These are phyloP conservation scores for Fusarium bactridioides DNA, from an alignment of 2,329 filamentous ascomycete species.

Conservation along the genomic window DNA sequence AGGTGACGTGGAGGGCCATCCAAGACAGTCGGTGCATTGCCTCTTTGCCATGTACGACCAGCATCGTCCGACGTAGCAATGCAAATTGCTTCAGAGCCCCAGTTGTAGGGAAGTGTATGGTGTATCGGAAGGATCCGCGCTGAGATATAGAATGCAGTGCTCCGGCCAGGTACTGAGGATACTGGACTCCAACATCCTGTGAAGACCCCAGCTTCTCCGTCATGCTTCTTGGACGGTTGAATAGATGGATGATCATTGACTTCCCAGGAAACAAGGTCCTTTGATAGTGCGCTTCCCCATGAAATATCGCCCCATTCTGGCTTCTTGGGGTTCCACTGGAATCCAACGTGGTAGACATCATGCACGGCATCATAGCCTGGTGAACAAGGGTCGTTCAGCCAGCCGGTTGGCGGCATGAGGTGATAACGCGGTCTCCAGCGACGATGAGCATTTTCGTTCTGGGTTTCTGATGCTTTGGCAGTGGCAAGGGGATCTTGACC, in stretches of 20 bases:
- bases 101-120: neutral
- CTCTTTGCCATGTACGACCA: neutral
- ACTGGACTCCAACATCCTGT: neutral
- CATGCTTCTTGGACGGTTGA: neutral
- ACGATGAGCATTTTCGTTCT: neutral
- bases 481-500: neutral
- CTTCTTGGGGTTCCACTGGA: neutral
- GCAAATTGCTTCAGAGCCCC: neutral
- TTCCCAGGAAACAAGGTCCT: neutral
- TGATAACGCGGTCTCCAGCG: neutral
- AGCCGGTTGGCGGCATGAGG: neutral
- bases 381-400: neutral
- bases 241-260: neutral
- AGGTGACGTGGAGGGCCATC: neutral
- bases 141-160: neutral
- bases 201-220: neutral
- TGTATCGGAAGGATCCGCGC: neutral
- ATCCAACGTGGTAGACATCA: neutral
- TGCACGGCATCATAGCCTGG: neutral
- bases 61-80: neutral
- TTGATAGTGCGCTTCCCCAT: neutral
- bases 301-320: neutral
- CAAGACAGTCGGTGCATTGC: rapidly evolving
- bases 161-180: neutral
- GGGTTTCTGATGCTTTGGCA: neutral